Conservation (phyloP, 2,329 filamentous ascomycete species). For the Ceratocystis diversiconidia region DNA sequence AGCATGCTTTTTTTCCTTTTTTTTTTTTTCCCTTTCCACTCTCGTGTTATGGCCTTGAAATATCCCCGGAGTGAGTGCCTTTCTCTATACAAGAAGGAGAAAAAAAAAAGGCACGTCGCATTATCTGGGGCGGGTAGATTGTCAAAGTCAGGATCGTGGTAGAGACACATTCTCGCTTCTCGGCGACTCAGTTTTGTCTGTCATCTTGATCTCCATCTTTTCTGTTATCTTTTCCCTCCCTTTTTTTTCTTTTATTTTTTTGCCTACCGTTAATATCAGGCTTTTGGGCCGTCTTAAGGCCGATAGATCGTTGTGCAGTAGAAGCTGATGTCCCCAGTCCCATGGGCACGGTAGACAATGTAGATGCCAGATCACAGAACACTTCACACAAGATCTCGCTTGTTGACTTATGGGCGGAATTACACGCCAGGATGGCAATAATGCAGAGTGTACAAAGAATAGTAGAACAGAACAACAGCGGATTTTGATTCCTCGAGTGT, state of each 20-base stretch:
- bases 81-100: neutral
- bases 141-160: neutral
- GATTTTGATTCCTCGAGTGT: neutral
- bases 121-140: neutral
- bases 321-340: neutral
- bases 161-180: slow-evolving; percentile 7
- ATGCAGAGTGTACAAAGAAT: neutral
- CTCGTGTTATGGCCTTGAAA: neutral
- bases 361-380: neutral
- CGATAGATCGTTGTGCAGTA: neutral
- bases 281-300: neutral
- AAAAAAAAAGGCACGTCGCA: neutral
- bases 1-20: neutral
- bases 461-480: neutral
- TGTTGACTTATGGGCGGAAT: neutral
- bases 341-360: neutral
- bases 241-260: neutral
- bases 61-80: neutral
- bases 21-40: neutral
- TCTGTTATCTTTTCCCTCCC: neutral
- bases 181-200: neutral
- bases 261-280: neutral
- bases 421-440: neutral
- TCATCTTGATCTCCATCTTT: neutral
- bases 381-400: neutral